These are phyloP conservation scores for Candida peoriensis DNA, from an alignment of 805 yeast genomes.

Conservation along the genomic window DNA sequence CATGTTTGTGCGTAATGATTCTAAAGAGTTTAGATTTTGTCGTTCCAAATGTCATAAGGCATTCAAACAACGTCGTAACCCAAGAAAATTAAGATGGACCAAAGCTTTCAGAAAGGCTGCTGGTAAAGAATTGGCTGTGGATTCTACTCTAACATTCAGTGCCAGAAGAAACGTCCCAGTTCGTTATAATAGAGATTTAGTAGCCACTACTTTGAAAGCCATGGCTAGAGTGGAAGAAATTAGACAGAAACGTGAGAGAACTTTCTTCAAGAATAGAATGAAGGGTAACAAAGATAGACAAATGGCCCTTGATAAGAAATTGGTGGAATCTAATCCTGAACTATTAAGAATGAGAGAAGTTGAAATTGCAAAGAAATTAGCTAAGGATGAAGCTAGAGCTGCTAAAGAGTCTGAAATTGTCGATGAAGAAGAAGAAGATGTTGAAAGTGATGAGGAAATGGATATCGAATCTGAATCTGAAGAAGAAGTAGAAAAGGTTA, in stretches of 20 bases:
- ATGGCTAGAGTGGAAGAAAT: slow-evolving; percentile 96
- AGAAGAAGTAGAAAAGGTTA: slow-evolving; percentile 38
- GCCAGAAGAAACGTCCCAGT: slow-evolving; percentile 98
- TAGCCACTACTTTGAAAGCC: slow-evolving; percentile 88
- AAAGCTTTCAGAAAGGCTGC: slow-evolving; percentile 99
- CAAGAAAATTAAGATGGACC: slow-evolving; percentile 97
- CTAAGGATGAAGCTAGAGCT: slow-evolving; percentile 60
- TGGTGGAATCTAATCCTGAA: slow-evolving; percentile 86
- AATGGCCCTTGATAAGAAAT: slow-evolving; percentile 78
- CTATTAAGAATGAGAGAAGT: slow-evolving; percentile 90
- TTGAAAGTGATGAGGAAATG: slow-evolving; percentile 46
- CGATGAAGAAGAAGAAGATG: slow-evolving; percentile 42
- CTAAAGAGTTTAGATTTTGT: slow-evolving; percentile 95
- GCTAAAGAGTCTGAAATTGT: slow-evolving; percentile 41
- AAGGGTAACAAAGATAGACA: slow-evolving; percentile 90
- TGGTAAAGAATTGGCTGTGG: slow-evolving; percentile 97
- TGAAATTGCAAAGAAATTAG: slow-evolving; percentile 72
- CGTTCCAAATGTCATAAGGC: slow-evolving; percentile 97
- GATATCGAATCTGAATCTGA: slow-evolving; percentile 59
- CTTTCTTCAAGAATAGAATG: slow-evolving; percentile 99
- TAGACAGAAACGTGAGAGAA: slow-evolving; percentile 93
- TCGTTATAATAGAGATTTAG: slow-evolving; percentile 94
- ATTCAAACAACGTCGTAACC: slow-evolving; percentile 97
- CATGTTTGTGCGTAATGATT: slow-evolving; percentile 96
- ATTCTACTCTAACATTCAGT: slow-evolving; percentile 91